These are phyloP conservation scores for Neocatenulostroma microsporum DNA, from an alignment of 2,329 filamentous ascomycete species.

Conservation along the genomic window DNA sequence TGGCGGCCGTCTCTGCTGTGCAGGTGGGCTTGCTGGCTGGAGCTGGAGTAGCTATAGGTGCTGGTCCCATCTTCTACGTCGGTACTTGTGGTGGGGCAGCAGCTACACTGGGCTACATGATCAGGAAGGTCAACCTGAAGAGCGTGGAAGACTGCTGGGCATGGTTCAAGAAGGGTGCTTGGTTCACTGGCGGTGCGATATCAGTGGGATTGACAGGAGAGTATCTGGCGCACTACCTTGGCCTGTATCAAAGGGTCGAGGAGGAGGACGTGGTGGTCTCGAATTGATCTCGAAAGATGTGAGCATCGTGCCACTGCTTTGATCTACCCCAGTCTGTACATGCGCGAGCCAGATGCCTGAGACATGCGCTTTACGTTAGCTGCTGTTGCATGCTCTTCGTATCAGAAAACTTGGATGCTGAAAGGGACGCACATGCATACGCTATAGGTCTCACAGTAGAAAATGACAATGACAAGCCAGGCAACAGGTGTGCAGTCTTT, in stretches of 20 bases:
- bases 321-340: too few species aligned
- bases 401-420: too few species aligned
- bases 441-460: too few species aligned
- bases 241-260: constrained; percentile 2
- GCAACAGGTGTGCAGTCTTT: too few species aligned
- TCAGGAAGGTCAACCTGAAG: constrained; percentile 50
- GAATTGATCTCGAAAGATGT: too few species aligned
- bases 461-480: too few species aligned
- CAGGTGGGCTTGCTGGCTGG: constrained; percentile 64
- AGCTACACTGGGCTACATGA: constrained; percentile 50
- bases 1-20: constrained; percentile 59
- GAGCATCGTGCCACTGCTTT: too few species aligned
- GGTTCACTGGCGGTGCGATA: constrained; percentile 54
- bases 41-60: constrained; percentile 56
- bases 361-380: too few species aligned
- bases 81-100: constrained; percentile 52
- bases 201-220: constrained; percentile 49
- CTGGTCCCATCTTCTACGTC: constrained; percentile 52
- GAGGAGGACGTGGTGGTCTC: too few species aligned
- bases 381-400: too few species aligned
- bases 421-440: too few species aligned
- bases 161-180: constrained; percentile 57
- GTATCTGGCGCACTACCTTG: constrained; percentile 31
- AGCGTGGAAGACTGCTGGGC: constrained; percentile 54
- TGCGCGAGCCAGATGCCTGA: too few species aligned